These are phyloP conservation scores for Lactifluus hygrophoroides DNA, from an alignment of 768 basidiomycete species.

Conservation along the genomic window DNA sequence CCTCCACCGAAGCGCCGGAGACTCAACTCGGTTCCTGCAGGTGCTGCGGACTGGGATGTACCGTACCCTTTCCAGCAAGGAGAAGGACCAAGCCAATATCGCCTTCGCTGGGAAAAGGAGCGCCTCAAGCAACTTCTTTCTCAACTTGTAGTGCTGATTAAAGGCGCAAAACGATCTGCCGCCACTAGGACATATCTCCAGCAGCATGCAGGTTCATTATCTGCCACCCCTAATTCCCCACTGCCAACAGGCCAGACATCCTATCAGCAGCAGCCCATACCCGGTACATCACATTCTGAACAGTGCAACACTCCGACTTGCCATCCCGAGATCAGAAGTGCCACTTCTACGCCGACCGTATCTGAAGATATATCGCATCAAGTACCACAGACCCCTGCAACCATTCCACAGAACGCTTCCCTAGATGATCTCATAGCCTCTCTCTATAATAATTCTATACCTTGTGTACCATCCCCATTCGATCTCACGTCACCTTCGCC, in stretches of 20 bases:
- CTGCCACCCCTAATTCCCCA: neutral
- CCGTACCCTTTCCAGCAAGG: conserved; percentile 69
- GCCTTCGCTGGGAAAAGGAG: conserved; percentile 53
- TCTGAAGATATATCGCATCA: neutral
- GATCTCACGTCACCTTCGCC: neutral
- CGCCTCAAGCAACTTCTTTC: conserved; percentile 53
- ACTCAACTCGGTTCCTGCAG: conserved; percentile 62
- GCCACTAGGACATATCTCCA: conserved; percentile 42
- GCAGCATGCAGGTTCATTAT: conserved; percentile 21
- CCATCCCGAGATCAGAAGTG: conserved; percentile 1
- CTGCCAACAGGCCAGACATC: neutral
- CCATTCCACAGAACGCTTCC: conserved; percentile 24
- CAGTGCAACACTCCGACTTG: neutral
- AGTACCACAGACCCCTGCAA: neutral
- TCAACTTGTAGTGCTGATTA: conserved; percentile 53
- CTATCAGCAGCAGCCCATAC: neutral
- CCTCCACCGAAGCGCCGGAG: conserved; percentile 50
- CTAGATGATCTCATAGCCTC: conserved; percentile 32
- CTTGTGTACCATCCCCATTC: neutral
- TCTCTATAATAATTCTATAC: conserved; percentile 4
- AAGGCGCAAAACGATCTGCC: conserved; percentile 52
- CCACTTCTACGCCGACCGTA: neutral
- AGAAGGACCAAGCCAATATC: conserved; percentile 63
- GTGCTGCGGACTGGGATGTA: conserved; percentile 75
- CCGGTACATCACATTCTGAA: neutral